phyloP scores from a whole-genome alignment of 2,329 filamentous ascomycete species.

The Ophiostoma angusticollis region DNA sequence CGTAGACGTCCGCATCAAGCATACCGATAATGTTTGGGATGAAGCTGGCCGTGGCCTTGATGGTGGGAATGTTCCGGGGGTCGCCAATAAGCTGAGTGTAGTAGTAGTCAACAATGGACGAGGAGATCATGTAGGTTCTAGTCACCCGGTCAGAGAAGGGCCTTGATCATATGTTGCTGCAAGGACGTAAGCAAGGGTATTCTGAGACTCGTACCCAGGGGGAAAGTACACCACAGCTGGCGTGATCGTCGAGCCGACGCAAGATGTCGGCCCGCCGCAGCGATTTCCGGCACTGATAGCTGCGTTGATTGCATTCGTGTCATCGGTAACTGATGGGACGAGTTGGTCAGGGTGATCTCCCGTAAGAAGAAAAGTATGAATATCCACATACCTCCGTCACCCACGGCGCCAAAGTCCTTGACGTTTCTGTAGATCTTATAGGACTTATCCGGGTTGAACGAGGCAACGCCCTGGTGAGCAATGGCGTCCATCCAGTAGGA shows the following conservation, averaged over 20 bases:
- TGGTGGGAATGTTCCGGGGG: constrained; percentile 15
- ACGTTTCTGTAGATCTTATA: constrained; percentile 15
- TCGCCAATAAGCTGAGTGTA: constrained; percentile 16
- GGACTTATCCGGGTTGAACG: constrained; percentile 29
- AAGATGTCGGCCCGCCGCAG: constrained; percentile 18
- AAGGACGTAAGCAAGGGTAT: neutral
- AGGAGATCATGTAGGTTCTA: constrained; percentile 15
- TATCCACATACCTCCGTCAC: constrained; percentile 42
- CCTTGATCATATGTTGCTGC: no score
- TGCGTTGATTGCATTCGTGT: constrained; percentile 58
- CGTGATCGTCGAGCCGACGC: constrained; percentile 13
- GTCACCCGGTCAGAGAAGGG: neutral
- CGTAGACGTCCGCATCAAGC: constrained; percentile 35
- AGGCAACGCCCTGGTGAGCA: constrained; percentile 32
- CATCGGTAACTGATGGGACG: constrained; percentile 52
- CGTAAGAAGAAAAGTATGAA: neutral
- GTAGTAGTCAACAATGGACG: constrained; percentile 16
- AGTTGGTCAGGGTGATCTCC: neutral
- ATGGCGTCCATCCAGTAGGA: constrained; percentile 32
- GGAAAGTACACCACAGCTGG: constrained; percentile 16
- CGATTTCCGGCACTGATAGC: constrained; percentile 38
- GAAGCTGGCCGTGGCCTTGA: constrained; percentile 30
- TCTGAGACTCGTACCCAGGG: constrained; percentile 7
- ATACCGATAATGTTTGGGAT: constrained; percentile 26
- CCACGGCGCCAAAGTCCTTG: constrained; percentile 44